Conservation (phyloP, 169 alveolate species). For the Plasmodium gonderi region DNA sequence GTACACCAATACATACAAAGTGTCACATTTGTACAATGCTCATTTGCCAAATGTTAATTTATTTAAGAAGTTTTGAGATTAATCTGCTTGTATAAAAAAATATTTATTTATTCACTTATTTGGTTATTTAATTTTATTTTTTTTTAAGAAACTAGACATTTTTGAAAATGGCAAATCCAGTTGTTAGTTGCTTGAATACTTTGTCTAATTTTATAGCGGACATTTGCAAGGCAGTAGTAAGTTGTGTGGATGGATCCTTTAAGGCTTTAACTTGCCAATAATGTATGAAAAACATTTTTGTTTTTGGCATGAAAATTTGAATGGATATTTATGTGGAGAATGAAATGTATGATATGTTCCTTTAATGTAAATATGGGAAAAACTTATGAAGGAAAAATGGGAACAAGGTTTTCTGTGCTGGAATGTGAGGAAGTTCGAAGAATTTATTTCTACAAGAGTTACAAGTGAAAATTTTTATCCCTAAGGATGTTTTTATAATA, state of each 20-base stretch:
- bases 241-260: constrained; percentile 65
- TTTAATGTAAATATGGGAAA: neutral
- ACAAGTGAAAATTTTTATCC: neutral
- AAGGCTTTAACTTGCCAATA: constrained; percentile 67
- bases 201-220: constrained; percentile 61
- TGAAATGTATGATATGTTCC: neutral
- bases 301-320: neutral
- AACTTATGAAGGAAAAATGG: neutral
- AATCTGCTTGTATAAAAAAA: neutral
- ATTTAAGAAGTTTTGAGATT: neutral
- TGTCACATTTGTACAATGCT: neutral
- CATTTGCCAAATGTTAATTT: neutral
- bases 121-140: too few species aligned
- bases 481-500: neutral
- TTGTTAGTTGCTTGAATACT: constrained; percentile 52
- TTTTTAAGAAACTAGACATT: neutral
- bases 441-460: neutral
- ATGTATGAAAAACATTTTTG: neutral
- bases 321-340: neutral
- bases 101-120: neutral
- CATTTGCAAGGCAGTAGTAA: constrained; percentile 58
- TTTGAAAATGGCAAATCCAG: constrained; percentile 57
- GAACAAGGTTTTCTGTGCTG: neutral
- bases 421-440: neutral
- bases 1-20: neutral